Conservation (phyloP, 208 protist species). For the Porcisia hertigi region DNA sequence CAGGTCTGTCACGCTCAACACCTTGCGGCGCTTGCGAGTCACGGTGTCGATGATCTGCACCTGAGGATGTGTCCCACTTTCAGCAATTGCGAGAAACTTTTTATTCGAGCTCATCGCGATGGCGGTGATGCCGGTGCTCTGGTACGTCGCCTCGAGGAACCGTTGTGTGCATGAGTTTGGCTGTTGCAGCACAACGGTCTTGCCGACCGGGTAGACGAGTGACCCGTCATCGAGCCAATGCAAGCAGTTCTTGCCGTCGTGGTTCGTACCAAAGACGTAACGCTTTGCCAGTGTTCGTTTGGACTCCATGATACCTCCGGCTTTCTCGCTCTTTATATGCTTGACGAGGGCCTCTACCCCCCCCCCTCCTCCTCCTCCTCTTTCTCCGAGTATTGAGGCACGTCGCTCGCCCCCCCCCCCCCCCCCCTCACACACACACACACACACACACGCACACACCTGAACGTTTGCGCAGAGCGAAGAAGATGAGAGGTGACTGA, state of each 20-base stretch:
- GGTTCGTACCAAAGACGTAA: slow-evolving; percentile 79
- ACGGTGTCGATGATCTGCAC: slow-evolving; percentile 90
- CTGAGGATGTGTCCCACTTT: slow-evolving; percentile 66
- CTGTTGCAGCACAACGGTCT: slow-evolving; percentile 81
- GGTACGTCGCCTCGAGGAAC: slow-evolving; percentile 74
- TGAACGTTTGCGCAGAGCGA: background rate
- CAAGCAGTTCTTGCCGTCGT: slow-evolving; percentile 66
- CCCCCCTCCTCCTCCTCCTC: background rate
- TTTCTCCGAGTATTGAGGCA: background rate
- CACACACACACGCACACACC: background rate
- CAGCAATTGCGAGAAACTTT: slow-evolving; percentile 95
- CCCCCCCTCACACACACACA: background rate
- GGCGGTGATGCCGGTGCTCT: slow-evolving; percentile 87
- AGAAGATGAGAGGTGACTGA: background rate
- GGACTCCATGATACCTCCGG: slow-evolving; percentile 27
- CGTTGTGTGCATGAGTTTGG: slow-evolving; percentile 79
- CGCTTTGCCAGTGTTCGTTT: slow-evolving; percentile 68
- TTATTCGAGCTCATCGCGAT: slow-evolving; percentile 91
- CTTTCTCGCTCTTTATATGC: background rate
- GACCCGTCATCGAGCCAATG: slow-evolving; percentile 87
- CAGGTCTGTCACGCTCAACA: slow-evolving; percentile 73
- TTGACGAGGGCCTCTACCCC: background rate
- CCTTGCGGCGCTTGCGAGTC: slow-evolving; percentile 85
- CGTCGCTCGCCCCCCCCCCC: too few relatives aligned
- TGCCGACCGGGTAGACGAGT: slow-evolving; percentile 88